phyloP scores from a whole-genome alignment of 441 rosid species.

The Raphanus hybrid region DNA sequence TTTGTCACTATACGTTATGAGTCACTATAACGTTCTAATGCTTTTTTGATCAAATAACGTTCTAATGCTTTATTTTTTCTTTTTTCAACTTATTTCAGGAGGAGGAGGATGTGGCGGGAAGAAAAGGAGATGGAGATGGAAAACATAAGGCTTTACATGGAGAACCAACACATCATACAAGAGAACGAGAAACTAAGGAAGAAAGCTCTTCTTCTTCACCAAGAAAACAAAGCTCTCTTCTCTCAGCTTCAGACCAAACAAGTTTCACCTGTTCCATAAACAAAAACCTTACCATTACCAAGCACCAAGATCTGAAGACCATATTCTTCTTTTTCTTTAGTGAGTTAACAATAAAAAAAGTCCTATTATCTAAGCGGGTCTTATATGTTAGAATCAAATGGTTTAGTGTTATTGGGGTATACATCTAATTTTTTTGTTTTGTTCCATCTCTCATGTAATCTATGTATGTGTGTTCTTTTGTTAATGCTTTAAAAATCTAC shows the following conservation, averaged over 20 bases:
- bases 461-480: too few species aligned
- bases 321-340: constrained; percentile 10
- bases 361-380: constrained; percentile 23
- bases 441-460: too few species aligned
- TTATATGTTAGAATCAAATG: constrained; percentile 25
- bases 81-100: constrained; percentile 32
- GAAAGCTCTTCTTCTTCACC: constrained; percentile 68
- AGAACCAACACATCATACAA: constrained; percentile 68
- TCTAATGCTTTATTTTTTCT: not conserved
- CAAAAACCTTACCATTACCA: constrained; percentile 26
- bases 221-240: constrained; percentile 71
- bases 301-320: constrained; percentile 11
- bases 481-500: too few species aligned
- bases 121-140: constrained; percentile 54
- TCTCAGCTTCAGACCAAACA: constrained; percentile 54
- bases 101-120: constrained; percentile 45
- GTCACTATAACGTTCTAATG: not conserved
- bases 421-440: constrained; percentile 25
- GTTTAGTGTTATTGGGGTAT: constrained; percentile 41
- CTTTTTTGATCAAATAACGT: not conserved
- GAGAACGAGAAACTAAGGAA: constrained; percentile 78
- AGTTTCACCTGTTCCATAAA: constrained; percentile 20
- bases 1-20: constrained; percentile 9
- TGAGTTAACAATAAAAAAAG: not conserved
- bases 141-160: constrained; percentile 70